Base-by-base conservation (phyloP, 208 protist genomes). In the Acanthamoeba castellanii region DNA sequence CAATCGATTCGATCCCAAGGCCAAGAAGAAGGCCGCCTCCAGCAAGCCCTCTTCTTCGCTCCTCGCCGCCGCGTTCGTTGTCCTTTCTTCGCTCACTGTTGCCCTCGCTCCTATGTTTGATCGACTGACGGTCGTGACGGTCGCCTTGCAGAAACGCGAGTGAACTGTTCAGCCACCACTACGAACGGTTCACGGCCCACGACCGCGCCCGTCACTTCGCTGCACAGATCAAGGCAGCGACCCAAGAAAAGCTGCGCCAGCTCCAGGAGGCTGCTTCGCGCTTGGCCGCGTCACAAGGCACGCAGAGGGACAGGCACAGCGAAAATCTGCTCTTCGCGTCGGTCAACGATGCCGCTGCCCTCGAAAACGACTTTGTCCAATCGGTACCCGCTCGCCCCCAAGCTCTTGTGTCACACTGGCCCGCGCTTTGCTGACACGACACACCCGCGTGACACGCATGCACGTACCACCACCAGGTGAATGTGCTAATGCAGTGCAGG, bases 401-500 rank as follows among this genome's bases (percentile, higher is more conserved):
- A 37, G 37, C 37, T 37, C 1, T 37, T 37, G 37, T 37, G 37
- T 3, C 37, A 3, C 37, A 37, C 37, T 37, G 37, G 37, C 37
- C 37, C 37, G 37, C 37, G 37, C 37, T 37, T 3, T 37, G 37
- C 37, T 37, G 3, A 37, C 37, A 37, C 37, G 37, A 37, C 37
- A 37, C 37, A 37, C 37, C 37, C 37, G 37, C 37, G n/a, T n/a
- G 37, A 37, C 37, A 37, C 37, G 37, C 37, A 37, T 3, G 37
- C 3, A n/a, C n/a, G n/a, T n/a, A n/a, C n/a, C n/a, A n/a, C n/a
- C n/a, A 37, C 37, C 72, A 82, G 82, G 45, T 89, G 11, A 89
- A 64, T 27, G 50, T 89, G 13, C 25, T 89, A 6, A 8, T 89
- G n/a, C 82, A 89, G 45, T 89, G 82, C 82, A 57, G 82, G n/a